Percentiles rank a stretch among this genome's conserved stretches.
Evolutionary conservation across 2,329 filamentous ascomycete genomes (phyloP).

Genomic region (Aspergillus transmontanensis): DNA sequence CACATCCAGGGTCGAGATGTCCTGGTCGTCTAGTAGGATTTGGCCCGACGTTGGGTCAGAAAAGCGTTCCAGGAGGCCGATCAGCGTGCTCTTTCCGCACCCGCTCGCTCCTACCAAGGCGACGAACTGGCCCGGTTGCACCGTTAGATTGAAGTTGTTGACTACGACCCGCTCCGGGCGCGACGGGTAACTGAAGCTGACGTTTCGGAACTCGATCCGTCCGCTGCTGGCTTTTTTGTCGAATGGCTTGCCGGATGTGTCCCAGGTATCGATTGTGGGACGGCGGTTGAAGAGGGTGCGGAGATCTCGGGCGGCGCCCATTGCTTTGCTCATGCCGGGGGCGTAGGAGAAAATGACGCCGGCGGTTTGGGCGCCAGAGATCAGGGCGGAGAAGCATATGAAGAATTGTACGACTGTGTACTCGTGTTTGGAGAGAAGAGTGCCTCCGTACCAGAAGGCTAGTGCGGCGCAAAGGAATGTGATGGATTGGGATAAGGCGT

Average conservation of each 20-base stretch:
- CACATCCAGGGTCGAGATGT: slow-evolving; percentile 36
- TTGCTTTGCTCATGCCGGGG: slow-evolving; percentile 27
- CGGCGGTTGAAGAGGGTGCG: slow-evolving; percentile 27
- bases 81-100: too few relatives aligned
- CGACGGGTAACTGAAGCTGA: slow-evolving; percentile 38
- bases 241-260: too few relatives aligned
- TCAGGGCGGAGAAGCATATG: slow-evolving; percentile 47
- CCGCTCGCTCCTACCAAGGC: too few relatives aligned
- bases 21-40: slow-evolving; percentile 30
- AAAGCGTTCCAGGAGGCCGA: too few relatives aligned
- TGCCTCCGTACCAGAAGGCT: slow-evolving; percentile 68
- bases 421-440: slow-evolving; percentile 56
- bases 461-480: slow-evolving; percentile 38
- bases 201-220: slow-evolving; percentile 50
- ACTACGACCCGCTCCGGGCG: slow-evolving; percentile 22
- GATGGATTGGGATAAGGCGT: slow-evolving; percentile 34
- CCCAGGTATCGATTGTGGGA: too few relatives aligned
- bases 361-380: slow-evolving; percentile 38
- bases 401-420: slow-evolving; percentile 42
- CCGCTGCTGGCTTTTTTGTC: too few relatives aligned
- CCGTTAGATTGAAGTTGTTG: slow-evolving; percentile 21
- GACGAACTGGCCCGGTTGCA: slow-evolving; percentile 40
- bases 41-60: slow-evolving; percentile 38
- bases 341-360: slow-evolving; percentile 34
- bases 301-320: slow-evolving; percentile 45